phyloP scores from a whole-genome alignment of 2,329 filamentous ascomycete species.

The Fusarium tuaranense region DNA sequence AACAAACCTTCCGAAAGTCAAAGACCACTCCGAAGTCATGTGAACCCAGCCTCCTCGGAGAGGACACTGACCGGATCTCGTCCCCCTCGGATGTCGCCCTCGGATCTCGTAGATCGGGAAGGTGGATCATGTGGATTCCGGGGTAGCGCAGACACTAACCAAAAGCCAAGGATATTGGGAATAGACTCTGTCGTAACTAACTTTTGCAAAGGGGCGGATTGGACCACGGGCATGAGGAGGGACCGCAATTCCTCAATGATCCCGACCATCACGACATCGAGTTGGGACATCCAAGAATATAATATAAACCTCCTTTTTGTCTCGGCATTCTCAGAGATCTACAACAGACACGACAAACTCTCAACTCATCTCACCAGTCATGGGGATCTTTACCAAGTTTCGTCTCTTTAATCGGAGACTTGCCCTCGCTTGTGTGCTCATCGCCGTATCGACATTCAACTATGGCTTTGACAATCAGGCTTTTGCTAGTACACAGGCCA shows the following conservation, averaged over 20 bases:
- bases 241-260: slow-evolving; percentile 24
- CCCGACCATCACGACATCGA: slow-evolving; percentile 36
- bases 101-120: slow-evolving; percentile 1
- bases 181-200: background rate
- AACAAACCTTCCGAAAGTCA: background rate
- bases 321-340: background rate
- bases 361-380: background rate
- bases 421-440: slow-evolving; percentile 37
- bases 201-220: background rate
- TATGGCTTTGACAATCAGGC: slow-evolving; percentile 56
- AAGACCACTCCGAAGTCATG: background rate
- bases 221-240: background rate
- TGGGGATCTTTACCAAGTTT: slow-evolving; percentile 37
- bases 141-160: background rate
- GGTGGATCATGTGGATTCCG: slow-evolving; percentile 1
- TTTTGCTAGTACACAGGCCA: slow-evolving; percentile 51
- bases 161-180: background rate
- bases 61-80: background rate
- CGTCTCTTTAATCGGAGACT: slow-evolving; percentile 41
- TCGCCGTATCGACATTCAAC: slow-evolving; percentile 53
- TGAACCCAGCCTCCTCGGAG: background rate
- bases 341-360: background rate
- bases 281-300: background rate
- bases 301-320: slow-evolving; percentile 18
- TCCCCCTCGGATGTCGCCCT: background rate